Conservation (phyloP, 768 basidiomycete genomes). For the Kwoniella newhampshirensis region DNA sequence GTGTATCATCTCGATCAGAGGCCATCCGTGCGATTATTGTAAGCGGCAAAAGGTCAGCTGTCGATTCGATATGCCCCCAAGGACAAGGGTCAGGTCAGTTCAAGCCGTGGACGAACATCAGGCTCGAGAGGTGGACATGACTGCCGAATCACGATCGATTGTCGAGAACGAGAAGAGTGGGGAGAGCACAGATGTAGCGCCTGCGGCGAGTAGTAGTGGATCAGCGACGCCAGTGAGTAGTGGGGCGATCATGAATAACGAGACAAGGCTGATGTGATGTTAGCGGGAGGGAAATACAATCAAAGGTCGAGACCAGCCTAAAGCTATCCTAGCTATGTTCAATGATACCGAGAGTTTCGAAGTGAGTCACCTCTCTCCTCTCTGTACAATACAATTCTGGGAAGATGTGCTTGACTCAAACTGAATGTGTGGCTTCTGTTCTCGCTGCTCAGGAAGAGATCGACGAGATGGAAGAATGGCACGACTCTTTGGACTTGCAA, state of each 20-base stretch:
- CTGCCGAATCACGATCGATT: no score
- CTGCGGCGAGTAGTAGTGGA: no score
- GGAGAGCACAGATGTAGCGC: no score
- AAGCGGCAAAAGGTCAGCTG: background rate
- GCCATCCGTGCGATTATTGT: constrained; percentile 4
- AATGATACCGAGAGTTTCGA: background rate
- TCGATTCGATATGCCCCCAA: constrained; percentile 5
- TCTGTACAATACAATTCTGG: no score
- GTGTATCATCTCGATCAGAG: background rate
- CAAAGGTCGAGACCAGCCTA: background rate
- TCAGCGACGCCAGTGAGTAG: no score
- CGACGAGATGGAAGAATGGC: constrained; percentile 5
- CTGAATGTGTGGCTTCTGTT: no score
- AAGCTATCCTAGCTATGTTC: constrained; percentile 1
- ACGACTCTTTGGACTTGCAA: background rate
- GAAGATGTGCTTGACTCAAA: no score
- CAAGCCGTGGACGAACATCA: background rate
- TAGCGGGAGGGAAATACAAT: background rate
- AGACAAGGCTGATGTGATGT: no score
- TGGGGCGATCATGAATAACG: no score
- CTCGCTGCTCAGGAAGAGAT: constrained; percentile 1
- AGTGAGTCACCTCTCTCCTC: background rate
- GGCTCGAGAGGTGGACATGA: no score
- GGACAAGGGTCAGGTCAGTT: background rate
- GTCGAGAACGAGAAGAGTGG: no score